A percentile compares a stretch with the other conserved stretches of the same genome.
Evolutionary conservation across 2,329 filamentous ascomycete species (phyloP).

Genomic region (Orbilia quercus): DNA sequence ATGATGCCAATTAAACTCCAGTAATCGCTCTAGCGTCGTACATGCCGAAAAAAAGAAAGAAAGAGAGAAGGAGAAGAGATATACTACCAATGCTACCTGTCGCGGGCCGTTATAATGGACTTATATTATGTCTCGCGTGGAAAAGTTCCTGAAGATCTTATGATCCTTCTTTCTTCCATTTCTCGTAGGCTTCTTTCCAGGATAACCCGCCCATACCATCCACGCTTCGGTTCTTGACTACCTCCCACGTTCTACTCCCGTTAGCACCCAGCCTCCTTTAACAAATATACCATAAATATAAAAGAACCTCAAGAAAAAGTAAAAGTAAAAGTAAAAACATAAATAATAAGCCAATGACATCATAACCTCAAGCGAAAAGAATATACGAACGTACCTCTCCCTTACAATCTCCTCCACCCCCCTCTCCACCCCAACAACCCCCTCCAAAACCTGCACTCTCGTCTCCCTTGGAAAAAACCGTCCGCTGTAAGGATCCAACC

Average conservation of each 20-base stretch:
- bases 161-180: constrained; percentile 45
- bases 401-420: constrained; percentile 83
- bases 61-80: constrained; percentile 24
- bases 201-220: constrained; percentile 46
- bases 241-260: constrained; percentile 44
- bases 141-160: too few species aligned
- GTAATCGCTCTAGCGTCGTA: background rate
- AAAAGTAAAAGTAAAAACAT: too few species aligned
- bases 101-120: too few species aligned
- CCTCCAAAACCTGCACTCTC: constrained; percentile 81
- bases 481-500: constrained; percentile 89
- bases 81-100: background rate
- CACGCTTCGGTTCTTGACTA: constrained; percentile 34
- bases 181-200: constrained; percentile 41
- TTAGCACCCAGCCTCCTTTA: background rate
- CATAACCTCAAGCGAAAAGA: background rate
- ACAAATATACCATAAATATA: background rate
- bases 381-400: constrained; percentile 65
- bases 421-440: constrained; percentile 77
- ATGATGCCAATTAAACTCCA: background rate
- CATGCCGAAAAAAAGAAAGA: background rate
- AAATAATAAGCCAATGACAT: too few species aligned
- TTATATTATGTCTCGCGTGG: too few species aligned
- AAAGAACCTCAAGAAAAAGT: constrained; percentile 9
- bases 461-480: constrained; percentile 83